A percentile compares a stretch with the other conserved stretches of the same genome.
phyloP scores from a whole-genome alignment of 164 flowering plant genomes.

The Santalum album region DNA sequence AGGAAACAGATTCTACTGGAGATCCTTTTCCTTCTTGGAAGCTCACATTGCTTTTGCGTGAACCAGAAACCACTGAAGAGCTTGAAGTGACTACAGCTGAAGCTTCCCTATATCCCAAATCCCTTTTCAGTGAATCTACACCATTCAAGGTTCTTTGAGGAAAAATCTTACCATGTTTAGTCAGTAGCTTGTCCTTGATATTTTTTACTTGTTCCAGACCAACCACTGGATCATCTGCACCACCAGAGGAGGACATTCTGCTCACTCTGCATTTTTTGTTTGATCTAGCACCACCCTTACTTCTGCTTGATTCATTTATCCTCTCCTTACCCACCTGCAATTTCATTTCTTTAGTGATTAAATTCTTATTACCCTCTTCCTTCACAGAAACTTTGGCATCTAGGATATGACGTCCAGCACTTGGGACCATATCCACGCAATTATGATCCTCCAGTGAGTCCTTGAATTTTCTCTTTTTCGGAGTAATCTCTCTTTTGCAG shows the following conservation, averaged over 20 bases:
- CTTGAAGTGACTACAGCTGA: conserved; percentile 39
- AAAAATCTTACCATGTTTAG: conserved; percentile 7
- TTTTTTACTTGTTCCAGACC: conserved; percentile 14
- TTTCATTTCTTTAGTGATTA: conserved; percentile 26
- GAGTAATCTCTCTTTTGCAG: conserved; percentile 11
- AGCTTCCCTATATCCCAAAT: conserved; percentile 16
- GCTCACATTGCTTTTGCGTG: conserved; percentile 24
- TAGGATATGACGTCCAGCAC: conserved; percentile 9
- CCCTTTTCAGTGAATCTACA: conserved; percentile 12
- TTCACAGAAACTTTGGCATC: conserved; percentile 14
- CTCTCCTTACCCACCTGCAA: conserved; percentile 19
- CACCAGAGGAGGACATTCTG: conserved; percentile 12
- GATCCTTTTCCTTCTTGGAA: conserved; percentile 31
- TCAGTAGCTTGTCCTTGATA: conserved; percentile 19
- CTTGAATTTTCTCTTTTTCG: conserved; percentile 54
- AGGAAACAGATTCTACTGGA: conserved; percentile 52
- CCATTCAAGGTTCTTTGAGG: conserved; percentile 13
- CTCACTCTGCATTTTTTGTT: conserved; percentile 19
- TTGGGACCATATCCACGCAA: conserved; percentile 10
- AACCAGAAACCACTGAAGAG: conserved; percentile 50
- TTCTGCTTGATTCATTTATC: conserved; percentile 21
- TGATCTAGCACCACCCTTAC: conserved; percentile 18
- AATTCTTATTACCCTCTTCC: conserved; percentile 28
- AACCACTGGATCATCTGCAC: conserved; percentile 16
- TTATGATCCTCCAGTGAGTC: conserved; percentile 23